phyloP scores from a whole-genome alignment of 192 early-diverging fungal genomes.

The Podila horticola region DNA sequence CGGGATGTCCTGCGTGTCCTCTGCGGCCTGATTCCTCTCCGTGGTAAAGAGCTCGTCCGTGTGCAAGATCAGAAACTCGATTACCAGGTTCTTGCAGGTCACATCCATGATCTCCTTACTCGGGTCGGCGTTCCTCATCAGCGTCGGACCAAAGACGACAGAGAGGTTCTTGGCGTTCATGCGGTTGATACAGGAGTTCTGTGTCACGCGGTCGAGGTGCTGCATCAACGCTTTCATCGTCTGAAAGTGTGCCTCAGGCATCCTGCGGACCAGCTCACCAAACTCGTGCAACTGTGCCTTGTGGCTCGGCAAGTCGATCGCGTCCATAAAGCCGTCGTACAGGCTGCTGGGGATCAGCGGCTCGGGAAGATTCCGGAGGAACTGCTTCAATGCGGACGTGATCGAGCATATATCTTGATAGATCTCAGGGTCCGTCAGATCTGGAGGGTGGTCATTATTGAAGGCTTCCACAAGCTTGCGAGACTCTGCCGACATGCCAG shows the following conservation, averaged over 20 bases:
- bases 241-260: conserved; percentile 68
- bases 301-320: conserved; percentile 47
- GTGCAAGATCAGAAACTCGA: conserved; percentile 74
- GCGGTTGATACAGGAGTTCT: conserved; percentile 72
- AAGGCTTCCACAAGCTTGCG: conserved; percentile 69
- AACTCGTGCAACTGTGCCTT: conserved; percentile 56
- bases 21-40: neutral
- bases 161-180: conserved; percentile 94
- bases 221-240: conserved; percentile 69
- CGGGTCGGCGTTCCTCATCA: conserved; percentile 73
- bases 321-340: conserved; percentile 71
- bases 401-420: conserved; percentile 76
- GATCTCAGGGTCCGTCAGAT: conserved; percentile 57
- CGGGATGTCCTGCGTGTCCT: too few relatives aligned
- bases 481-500: conserved; percentile 74
- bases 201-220: conserved; percentile 72
- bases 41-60: conserved; percentile 30
- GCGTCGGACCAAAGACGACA: conserved; percentile 93
- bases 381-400: conserved; percentile 80
- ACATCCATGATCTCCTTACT: conserved; percentile 77
- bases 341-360: conserved; percentile 74
- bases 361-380: conserved; percentile 75
- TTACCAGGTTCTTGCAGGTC: conserved; percentile 71
- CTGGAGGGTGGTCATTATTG: conserved; percentile 54
- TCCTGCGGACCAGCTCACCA: conserved; percentile 51